phyloP scores from a whole-genome alignment of 2,329 filamentous ascomycete species.

The Tolypocladium tundrense region DNA sequence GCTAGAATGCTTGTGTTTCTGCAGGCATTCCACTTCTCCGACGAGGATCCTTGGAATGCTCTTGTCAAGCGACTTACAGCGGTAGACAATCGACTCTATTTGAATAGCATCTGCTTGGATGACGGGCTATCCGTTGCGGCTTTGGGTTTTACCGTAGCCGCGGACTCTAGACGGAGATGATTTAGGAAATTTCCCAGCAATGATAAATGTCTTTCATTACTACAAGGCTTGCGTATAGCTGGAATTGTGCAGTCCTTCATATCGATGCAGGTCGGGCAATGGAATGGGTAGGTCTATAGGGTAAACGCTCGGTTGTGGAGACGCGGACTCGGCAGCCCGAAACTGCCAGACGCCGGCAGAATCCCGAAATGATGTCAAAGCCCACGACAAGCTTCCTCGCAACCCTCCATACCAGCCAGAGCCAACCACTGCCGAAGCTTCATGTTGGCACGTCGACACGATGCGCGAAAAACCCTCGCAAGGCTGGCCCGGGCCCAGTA shows the following conservation, averaged over 20 bases:
- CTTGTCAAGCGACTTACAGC: background rate
- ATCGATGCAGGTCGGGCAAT: background rate
- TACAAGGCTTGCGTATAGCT: background rate
- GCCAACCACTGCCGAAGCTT: background rate
- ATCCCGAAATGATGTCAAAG: background rate
- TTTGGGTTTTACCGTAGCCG: too few species aligned
- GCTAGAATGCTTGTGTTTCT: background rate
- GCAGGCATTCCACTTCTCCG: too few species aligned
- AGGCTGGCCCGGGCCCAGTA: slow-evolving; percentile 4
- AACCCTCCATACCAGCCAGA: background rate
- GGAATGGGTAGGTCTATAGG: background rate
- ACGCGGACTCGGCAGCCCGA: background rate
- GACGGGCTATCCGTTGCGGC: too few species aligned
- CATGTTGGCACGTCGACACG: slow-evolving; percentile 5
- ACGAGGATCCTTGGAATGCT: background rate
- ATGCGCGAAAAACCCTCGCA: slow-evolving; percentile 5
- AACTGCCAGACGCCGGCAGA: background rate
- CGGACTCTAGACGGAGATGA: background rate
- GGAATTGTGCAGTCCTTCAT: background rate
- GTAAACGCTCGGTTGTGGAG: background rate
- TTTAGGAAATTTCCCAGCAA: too few species aligned
- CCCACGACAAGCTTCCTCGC: background rate
- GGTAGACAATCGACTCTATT: background rate
- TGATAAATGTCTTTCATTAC: background rate
- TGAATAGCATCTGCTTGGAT: background rate